Percentiles rank a stretch among this genome's conserved stretches.
phyloP scores from a whole-genome alignment of 2,329 filamentous ascomycete species.

The Cylindrodendrum hubeiense region DNA sequence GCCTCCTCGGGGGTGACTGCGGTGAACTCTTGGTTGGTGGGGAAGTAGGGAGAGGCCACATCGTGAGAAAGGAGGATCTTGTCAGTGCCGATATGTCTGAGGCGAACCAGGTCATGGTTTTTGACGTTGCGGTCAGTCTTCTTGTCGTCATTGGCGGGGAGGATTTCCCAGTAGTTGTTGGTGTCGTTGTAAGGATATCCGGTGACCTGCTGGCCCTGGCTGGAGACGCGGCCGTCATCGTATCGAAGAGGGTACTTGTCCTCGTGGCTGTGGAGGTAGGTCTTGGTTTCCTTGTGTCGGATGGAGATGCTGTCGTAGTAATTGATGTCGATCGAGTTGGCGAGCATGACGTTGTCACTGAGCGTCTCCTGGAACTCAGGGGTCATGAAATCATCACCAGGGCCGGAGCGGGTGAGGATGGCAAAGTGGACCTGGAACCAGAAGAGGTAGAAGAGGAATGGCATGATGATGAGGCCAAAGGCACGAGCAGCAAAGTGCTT shows the following conservation, averaged over 20 bases:
- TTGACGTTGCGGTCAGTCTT: conserved; percentile 74
- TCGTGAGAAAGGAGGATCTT: conserved; percentile 92
- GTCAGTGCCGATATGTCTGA: conserved; percentile 89
- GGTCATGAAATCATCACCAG: conserved; percentile 98
- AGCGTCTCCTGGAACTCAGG: conserved; percentile 98
- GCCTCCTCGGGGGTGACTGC: conserved; percentile 81
- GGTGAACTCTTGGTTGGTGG: conserved; percentile 99
- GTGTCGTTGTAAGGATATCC: conserved; percentile 98
- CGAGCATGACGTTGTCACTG: conserved; percentile 92
- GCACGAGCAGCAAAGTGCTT: conserved; percentile 92
- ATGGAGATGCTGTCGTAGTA: conserved; percentile 92
- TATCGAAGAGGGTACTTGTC: conserved; percentile 94
- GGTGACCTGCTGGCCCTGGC: conserved; percentile 97
- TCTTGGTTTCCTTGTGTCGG: conserved; percentile 96
- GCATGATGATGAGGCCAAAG: conserved; percentile 88
- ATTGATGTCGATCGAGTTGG: conserved; percentile 86
- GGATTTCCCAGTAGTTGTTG: conserved; percentile 97
- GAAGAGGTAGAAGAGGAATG: conserved; percentile 98
- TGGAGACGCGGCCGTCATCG: conserved; percentile 96
- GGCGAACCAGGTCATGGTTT: conserved; percentile 87
- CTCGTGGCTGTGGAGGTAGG: conserved; percentile 93
- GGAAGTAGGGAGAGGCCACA: conserved; percentile 94
- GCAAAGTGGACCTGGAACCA: conserved; percentile 99
- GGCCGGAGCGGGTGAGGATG: conserved; percentile 87
- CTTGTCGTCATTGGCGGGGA: conserved; percentile 75